Conservation (phyloP, 805 yeast genomes). For the Teunomyces stri region DNA sequence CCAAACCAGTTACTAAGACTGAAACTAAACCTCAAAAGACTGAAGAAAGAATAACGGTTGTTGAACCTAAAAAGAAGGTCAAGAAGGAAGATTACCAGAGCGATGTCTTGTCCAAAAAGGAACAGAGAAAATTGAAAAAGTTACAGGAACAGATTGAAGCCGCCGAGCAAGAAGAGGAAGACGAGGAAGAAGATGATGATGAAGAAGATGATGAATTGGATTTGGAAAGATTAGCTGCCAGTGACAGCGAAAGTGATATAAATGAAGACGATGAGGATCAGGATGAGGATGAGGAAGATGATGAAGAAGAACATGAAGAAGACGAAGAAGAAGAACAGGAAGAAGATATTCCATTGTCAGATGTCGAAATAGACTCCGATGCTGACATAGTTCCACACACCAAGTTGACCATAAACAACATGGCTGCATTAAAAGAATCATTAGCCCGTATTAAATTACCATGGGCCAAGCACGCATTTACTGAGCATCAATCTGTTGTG, state of each 20-base stretch:
- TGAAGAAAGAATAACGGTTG: constrained; percentile 9
- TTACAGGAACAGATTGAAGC: constrained; percentile 31
- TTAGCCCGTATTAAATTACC: constrained; percentile 66
- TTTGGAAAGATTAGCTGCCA: constrained; percentile 52
- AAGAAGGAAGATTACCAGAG: constrained; percentile 45
- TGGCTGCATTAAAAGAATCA: constrained; percentile 73
- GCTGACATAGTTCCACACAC: constrained; percentile 93
- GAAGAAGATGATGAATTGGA: constrained; percentile 46
- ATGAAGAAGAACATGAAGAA: constrained; percentile 56
- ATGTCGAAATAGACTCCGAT: constrained; percentile 89
- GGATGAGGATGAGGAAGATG: constrained; percentile 48
- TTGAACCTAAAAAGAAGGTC: constrained; percentile 14
- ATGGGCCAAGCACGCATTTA: constrained; percentile 65
- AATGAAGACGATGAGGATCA: constrained; percentile 40
- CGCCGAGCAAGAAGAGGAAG: constrained; percentile 24
- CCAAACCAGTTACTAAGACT: constrained; percentile 1
- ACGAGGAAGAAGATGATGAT: constrained; percentile 24
- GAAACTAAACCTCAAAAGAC: constrained; percentile 10
- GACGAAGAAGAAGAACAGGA: constrained; percentile 62
- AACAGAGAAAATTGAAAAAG: constrained; percentile 59
- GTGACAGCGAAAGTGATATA: constrained; percentile 48
- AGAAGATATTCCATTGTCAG: constrained; percentile 84
- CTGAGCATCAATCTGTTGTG: constrained; percentile 77
- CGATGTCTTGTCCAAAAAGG: constrained; percentile 57
- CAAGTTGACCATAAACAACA: constrained; percentile 83